Base-by-base conservation (phyloP, 2,329 filamentous ascomycete species). In the Ilyonectria mors-panacis region DNA sequence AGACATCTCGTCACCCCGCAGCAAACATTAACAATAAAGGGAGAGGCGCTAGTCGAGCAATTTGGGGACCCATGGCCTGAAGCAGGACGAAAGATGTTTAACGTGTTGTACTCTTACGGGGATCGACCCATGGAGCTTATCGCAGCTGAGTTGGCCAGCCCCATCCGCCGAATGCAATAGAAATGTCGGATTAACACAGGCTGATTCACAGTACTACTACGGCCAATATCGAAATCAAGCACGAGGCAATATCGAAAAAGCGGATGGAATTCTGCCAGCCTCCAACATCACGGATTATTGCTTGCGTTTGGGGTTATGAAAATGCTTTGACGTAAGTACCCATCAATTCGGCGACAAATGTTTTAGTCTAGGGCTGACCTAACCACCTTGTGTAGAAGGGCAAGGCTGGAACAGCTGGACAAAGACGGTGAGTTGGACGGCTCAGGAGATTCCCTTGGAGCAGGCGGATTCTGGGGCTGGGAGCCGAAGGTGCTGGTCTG, bases 41-140 rank as follows among this genome's bases (percentile, higher is more conserved):
- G 65, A 26, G 65, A 64, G 1, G 45, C 37, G 7, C 50, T 67
- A 17, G 45, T 44, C 3, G 35, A 67, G 28, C 23, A 65, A 42
- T 39, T 67, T 15, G 65, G 65, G 4, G 61, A 67, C 23, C 65
- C 65, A 5, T 67, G 65, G 65, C 65, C 65, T 23, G 65, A 67
- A 19, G 61, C 28, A 6, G 17, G 15, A 15, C 65, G 60, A 42
- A 67, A 67, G 45, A 65, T 64, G 61, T 67, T 67, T 19, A 67
- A 65, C 42, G 51, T 67, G 42, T 35, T 67, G 56, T 67, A 67
- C 15, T 56, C 65, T 0, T 67, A 67, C 10, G 65, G 65, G 0
- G 61, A 65, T 57, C 61, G 65, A 30, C 65, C 61, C 3, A 64
- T 67, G 65, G 61, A 67, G n/a, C 44, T 67, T 45, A 28, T 67